Conservation (phyloP, 306 rosid genomes). For the Castanopsis chinensis region DNA sequence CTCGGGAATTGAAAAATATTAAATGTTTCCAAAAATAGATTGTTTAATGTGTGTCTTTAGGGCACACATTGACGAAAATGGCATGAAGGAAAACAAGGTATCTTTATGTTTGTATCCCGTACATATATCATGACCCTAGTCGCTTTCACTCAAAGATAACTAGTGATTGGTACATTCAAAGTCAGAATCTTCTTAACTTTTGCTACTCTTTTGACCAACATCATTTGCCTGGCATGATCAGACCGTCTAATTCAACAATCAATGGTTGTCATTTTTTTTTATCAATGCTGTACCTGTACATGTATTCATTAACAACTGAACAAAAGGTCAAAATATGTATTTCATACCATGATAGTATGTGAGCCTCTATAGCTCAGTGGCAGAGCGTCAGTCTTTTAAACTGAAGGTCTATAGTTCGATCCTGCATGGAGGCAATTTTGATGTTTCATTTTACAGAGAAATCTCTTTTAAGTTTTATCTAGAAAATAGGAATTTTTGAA, state of each 20-base stretch:
- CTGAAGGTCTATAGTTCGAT: slow-evolving; percentile 1
- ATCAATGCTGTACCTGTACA: too few species aligned
- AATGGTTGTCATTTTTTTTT: not conserved
- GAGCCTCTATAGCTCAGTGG: slow-evolving; percentile 14
- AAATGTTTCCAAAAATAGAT: too few species aligned
- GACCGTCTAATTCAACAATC: not conserved
- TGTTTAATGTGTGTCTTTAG: too few species aligned
- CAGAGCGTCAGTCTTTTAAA: slow-evolving; percentile 5
- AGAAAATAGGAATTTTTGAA: too few species aligned
- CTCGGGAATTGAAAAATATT: too few species aligned
- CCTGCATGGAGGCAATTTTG: not conserved
- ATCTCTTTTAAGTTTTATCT: not conserved
- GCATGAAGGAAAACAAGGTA: too few species aligned
- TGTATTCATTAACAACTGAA: too few species aligned
- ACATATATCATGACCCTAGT: too few species aligned
- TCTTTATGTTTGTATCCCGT: too few species aligned
- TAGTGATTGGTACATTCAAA: not conserved
- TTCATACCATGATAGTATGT: not conserved
- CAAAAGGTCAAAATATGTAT: not conserved
- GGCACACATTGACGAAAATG: too few species aligned
- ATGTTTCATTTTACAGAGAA: not conserved
- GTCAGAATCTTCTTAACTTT: not conserved
- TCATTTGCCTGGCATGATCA: not conserved
- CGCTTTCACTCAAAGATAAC: not conserved
- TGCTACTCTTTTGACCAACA: not conserved